These are phyloP conservation scores for Omphalea diandra DNA, from an alignment of 441 rosid genomes.

Conservation along the genomic window DNA sequence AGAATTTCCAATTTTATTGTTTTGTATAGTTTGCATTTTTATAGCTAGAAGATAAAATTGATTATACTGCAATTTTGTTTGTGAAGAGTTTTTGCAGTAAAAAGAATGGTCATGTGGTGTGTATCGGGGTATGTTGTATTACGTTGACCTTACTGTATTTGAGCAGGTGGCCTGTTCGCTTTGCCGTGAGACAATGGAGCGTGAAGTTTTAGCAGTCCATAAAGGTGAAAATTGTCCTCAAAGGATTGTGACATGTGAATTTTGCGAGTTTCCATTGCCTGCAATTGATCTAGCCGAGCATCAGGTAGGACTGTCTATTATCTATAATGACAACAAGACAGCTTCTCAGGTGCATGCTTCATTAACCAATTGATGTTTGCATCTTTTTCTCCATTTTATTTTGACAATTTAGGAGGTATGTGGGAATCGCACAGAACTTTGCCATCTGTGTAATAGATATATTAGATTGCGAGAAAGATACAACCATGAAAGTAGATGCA, in stretches of 20 bases:
- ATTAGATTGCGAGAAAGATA: constrained; percentile 82
- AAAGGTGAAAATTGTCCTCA: constrained; percentile 86
- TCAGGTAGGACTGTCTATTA: constrained; percentile 55
- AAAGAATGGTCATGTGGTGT: background rate
- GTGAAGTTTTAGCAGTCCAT: constrained; percentile 70
- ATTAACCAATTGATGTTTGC: background rate
- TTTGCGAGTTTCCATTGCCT: constrained; percentile 93
- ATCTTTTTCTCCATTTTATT: constrained; percentile 6
- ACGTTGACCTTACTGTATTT: constrained; percentile 15
- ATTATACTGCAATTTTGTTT: background rate
- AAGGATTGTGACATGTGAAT: constrained; percentile 87
- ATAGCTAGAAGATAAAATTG: no score
- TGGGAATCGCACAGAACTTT: constrained; percentile 96
- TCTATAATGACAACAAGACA: constrained; percentile 9
- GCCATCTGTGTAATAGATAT: constrained; percentile 80
- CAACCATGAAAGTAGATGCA: constrained; percentile 72
- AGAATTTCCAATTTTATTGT: background rate
- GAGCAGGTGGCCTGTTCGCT: constrained; percentile 83
- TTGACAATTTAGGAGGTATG: constrained; percentile 51
- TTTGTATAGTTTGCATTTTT: background rate
- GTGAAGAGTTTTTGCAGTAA: background rate
- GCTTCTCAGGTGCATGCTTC: constrained; percentile 3
- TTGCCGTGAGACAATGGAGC: constrained; percentile 88
- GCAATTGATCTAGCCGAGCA: constrained; percentile 90
- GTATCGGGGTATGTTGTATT: constrained; percentile 10